Percentiles rank a stretch among this genome's conserved stretches.
Evolutionary conservation across 108 stramenopile species (phyloP).

Genomic region (Skeletonema marinoi): DNA sequence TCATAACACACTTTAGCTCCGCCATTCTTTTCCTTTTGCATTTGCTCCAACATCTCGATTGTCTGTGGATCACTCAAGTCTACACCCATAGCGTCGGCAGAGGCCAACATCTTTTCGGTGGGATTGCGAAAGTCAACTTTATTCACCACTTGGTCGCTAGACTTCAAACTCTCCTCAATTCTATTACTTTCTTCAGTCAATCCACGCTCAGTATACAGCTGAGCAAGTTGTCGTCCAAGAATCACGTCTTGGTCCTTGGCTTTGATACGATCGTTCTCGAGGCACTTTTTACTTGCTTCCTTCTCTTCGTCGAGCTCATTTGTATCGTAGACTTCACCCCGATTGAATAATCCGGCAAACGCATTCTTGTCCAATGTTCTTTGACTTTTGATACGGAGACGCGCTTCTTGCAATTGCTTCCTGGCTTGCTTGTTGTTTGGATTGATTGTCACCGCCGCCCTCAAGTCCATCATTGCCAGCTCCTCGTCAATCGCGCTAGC

Average conservation of each 20-base stretch:
- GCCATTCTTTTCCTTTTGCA: constrained; percentile 4
- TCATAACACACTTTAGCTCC: neutral
- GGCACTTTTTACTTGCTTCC: neutral
- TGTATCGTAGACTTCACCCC: constrained; percentile 39
- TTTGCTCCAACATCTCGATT: constrained; percentile 19
- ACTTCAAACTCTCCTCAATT: constrained; percentile 21
- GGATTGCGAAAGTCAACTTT: constrained; percentile 43
- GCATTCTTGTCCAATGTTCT: constrained; percentile 25
- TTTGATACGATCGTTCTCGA: constrained; percentile 1
- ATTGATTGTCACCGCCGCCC: constrained; percentile 17
- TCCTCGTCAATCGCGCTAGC: constrained; percentile 37
- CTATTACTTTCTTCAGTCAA: constrained; percentile 24
- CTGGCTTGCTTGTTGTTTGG: constrained; percentile 30
- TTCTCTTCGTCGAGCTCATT: constrained; percentile 28
- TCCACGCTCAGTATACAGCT: constrained; percentile 32
- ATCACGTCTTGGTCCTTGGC: constrained; percentile 22
- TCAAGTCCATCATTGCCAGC: constrained; percentile 40
- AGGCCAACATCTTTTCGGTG: constrained; percentile 29
- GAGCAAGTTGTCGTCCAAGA: constrained; percentile 14
- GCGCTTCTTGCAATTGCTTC: constrained; percentile 9
- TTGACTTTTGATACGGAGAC: constrained; percentile 11
- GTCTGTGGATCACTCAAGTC: constrained; percentile 34
- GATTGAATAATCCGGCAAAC: constrained; percentile 45
- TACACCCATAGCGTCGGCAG: constrained; percentile 39
- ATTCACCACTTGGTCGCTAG: neutral